Evolutionary conservation across 148 eudicot species (phyloP), one percentile per base, ranked within the genome.

Genomic region (Diospyros kaki): DNA sequence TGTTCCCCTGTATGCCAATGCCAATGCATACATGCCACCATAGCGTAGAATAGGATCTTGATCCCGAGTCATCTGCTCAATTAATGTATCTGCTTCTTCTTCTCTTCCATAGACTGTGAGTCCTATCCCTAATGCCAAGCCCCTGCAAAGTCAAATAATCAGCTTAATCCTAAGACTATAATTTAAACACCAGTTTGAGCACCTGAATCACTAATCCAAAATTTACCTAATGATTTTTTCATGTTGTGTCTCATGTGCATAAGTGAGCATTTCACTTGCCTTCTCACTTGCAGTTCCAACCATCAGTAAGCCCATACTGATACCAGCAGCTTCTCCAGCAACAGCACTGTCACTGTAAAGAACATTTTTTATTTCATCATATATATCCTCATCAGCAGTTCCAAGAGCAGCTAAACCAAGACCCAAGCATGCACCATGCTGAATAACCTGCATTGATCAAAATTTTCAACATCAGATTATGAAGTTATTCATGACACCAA

Each of bases 321-420:
- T 90, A 66, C 97, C 99, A 73, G 97, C 99, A 76, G 97, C 99
- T 89, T 95, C 98, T 79, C 98, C 98, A 73, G 98, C 98, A 78
- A 95, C 97, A 70, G 98, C 98, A 84, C 94, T 90, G 73, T 95
- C 97, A 7, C 91, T 95, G 69, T 92, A 95, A 10, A 92, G 87
- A 58, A 95, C 96, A 82, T 80, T 95, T 76, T 95, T 95, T 44
- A 95, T 83, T 75, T 95, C 98, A 72, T 95, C 98, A 76, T 86
- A 92, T 18, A 90, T 81, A 0, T 95, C 98, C 77, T 92, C 96
- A 82, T 95, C 97, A 60, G 98, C 97, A 71, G 98, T 95, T 76
- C 98, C 97, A 63, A 95, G 86, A 67, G 98, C 94, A 41, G 98
- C 94, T 84, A 95, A 81, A 71, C 98, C 98, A 74, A 95, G 93